These are phyloP conservation scores for Emergomyces africanus DNA, from an alignment of 2,329 filamentous ascomycete genomes.

Conservation along the genomic window DNA sequence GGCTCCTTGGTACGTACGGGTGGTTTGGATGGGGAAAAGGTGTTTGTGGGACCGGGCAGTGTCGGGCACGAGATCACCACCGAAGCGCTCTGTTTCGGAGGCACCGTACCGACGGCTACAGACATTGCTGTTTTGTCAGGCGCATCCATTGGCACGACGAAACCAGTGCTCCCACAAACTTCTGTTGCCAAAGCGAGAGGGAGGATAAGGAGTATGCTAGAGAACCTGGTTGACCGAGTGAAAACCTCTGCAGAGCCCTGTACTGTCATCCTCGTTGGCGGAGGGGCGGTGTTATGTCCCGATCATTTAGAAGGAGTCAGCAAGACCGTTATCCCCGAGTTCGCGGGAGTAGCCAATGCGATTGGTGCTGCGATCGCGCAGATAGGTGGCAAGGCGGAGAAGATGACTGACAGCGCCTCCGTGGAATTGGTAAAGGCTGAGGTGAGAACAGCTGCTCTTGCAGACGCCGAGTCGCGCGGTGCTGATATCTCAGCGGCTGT, in stretches of 20 bases:
- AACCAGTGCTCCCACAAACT: slow-evolving; percentile 11
- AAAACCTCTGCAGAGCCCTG: slow-evolving; percentile 43
- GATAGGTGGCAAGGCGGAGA: slow-evolving; percentile 40
- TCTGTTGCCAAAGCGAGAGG: slow-evolving; percentile 14
- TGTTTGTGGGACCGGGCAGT: slow-evolving; percentile 45
- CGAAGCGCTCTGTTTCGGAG: slow-evolving; percentile 46
- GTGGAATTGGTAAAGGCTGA: slow-evolving; percentile 13
- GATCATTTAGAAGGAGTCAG: slow-evolving; percentile 38
- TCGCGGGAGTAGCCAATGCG: slow-evolving; percentile 46
- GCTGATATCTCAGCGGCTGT: slow-evolving; percentile 19
- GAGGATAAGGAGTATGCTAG: slow-evolving; percentile 36
- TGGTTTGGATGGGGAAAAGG: neutral
- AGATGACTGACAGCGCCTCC: slow-evolving; percentile 35
- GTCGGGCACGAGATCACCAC: slow-evolving; percentile 45
- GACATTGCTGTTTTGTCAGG: slow-evolving; percentile 37
- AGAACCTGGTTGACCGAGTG: slow-evolving; percentile 42
- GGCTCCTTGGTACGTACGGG: slow-evolving; percentile 37
- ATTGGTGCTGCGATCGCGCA: slow-evolving; percentile 48
- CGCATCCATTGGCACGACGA: slow-evolving; percentile 17
- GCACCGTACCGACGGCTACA: slow-evolving; percentile 45
- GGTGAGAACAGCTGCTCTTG: slow-evolving; percentile 13
- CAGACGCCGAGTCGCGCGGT: slow-evolving; percentile 13
- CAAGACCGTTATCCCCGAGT: slow-evolving; percentile 39
- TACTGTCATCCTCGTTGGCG: slow-evolving; percentile 44
- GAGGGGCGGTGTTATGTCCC: slow-evolving; percentile 42